Evolutionary conservation across 1,139 yeast genomes (phyloP), one percentile per base, ranked within the genome.

Genomic region (Scheffersomyces quercinus): DNA sequence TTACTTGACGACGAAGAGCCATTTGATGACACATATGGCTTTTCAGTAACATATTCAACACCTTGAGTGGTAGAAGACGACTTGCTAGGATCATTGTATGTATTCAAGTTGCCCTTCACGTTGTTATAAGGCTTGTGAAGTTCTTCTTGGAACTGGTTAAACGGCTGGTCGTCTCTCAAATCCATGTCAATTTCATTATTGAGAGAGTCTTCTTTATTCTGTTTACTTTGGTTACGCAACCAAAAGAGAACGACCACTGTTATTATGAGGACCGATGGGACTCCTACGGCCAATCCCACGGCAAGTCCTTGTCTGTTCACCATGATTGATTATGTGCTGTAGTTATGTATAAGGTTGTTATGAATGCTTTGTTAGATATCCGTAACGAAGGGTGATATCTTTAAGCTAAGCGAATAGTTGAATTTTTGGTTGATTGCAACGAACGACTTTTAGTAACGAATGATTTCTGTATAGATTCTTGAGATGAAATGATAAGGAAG

Each of bases 221-320:
- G 75, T 37, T 61, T 58, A 36, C 65, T 60, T 37, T 67, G 65
- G 50, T 66, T 68, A 36, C 71, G 54, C 37, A 54, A 45, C 67
- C 70, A 69, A 5, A 56, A 46, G 20, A 58, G 51, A 12, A 54
- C 51, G 13, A 61, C 48, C 14, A 54, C 42, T 8, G 53, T 29
- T 6, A 70, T 39, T 24, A 71, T 59, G 12, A 69, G 34, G 37
- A 64, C 58, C 31, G 71, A 58, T 3, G 78, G 77, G 30, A 71
- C 53, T 6, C 79, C 78, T 29, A 74, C 70, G 13, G 77, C 73
- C 38, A 73, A 58, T 3, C 78, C 78, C 13, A 73, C 77, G 10
- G 77, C 57, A 32, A 60, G 53, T 3, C 53, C 52, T 16, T 46
- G 49, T n/a, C 43, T 38, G 36, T 37, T 14, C 7, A 35, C 44